Conservation (phyloP, 2,329 filamentous ascomycete genomes). For the Colletotrichum camelliae region DNA sequence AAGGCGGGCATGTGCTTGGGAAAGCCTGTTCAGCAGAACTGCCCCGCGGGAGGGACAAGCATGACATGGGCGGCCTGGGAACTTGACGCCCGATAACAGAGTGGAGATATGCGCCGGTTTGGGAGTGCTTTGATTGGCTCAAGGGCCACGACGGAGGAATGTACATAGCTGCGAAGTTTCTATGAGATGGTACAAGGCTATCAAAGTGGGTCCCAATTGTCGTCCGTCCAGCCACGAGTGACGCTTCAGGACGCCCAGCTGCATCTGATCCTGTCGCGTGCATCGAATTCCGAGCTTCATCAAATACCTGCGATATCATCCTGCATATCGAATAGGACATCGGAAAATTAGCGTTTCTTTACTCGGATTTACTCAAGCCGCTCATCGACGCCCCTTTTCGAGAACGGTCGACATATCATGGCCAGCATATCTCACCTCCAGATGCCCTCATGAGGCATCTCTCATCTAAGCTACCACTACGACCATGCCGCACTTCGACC, state of each 20-base stretch:
- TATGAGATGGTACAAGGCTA: neutral
- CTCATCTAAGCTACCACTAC: conserved; percentile 2
- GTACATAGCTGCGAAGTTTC: neutral
- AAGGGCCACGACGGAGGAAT: accelerated
- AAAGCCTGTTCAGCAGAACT: conserved; percentile 8
- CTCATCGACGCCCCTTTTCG: neutral
- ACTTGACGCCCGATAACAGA: conserved; percentile 1
- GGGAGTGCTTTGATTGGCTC: neutral
- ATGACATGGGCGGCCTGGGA: conserved; percentile 5
- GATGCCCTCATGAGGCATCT: conserved; percentile 22
- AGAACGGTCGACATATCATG: conserved; percentile 3
- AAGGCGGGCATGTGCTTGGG: conserved; percentile 16
- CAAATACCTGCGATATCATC: neutral
- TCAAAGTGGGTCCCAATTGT: neutral
- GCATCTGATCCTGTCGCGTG: conserved; percentile 15
- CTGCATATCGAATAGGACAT: neutral
- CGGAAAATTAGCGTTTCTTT: neutral
- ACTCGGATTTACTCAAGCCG: neutral
- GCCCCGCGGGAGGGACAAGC: conserved; percentile 16
- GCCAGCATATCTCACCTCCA: conserved; percentile 11
- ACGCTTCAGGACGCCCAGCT: neutral
- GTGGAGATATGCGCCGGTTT: neutral
- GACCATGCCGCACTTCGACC: conserved; percentile 57
- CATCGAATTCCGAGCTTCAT: conserved; percentile 12
- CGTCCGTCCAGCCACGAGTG: conserved; percentile 7